Conservation (phyloP, 2,329 filamentous ascomycete genomes). For the Simplicillium sp. region DNA sequence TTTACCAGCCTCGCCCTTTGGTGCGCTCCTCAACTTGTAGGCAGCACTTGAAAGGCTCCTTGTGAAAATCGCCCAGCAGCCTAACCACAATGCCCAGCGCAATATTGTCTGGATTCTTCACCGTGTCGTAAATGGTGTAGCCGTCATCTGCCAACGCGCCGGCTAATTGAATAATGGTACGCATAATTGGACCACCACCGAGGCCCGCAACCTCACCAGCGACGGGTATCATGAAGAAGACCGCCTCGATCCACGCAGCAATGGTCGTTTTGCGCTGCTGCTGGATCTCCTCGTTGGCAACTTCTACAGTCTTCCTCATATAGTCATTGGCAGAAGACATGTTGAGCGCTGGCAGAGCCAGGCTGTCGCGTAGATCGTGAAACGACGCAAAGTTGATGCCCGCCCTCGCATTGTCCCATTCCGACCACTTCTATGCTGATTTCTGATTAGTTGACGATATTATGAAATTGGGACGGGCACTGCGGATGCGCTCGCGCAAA, state of each 20-base stretch:
- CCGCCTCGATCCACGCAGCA: constrained; percentile 1
- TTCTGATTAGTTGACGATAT: too few relatives aligned
- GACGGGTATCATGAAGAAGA: constrained; percentile 5
- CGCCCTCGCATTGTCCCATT: constrained; percentile 1
- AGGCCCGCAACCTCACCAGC: constrained; percentile 1
- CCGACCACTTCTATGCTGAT: too few relatives aligned
- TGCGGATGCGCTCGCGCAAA: too few relatives aligned
- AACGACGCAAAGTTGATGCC: not conserved
- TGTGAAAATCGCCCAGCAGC: too few relatives aligned
- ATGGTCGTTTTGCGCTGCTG: constrained; percentile 27
- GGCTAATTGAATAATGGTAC: constrained; percentile 2
- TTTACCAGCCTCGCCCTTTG: too few relatives aligned
- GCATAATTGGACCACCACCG: not conserved
- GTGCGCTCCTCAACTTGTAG: too few relatives aligned
- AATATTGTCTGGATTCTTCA: constrained; percentile 1
- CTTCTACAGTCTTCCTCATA: constrained; percentile 4
- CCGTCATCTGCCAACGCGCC: constrained; percentile 4
- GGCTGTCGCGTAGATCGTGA: not conserved
- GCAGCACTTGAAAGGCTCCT: too few relatives aligned
- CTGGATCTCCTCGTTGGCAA: constrained; percentile 46
- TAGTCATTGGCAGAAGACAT: constrained; percentile 2
- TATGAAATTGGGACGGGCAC: too few relatives aligned
- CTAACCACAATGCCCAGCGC: too few relatives aligned
- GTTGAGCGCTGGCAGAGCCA: constrained; percentile 2
- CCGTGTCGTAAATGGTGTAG: constrained; percentile 4